A percentile compares a stretch with the other conserved stretches of the same genome.
Evolutionary conservation across 2,329 filamentous ascomycete genomes (phyloP).

Genomic region (Sphaerulina musiva): DNA sequence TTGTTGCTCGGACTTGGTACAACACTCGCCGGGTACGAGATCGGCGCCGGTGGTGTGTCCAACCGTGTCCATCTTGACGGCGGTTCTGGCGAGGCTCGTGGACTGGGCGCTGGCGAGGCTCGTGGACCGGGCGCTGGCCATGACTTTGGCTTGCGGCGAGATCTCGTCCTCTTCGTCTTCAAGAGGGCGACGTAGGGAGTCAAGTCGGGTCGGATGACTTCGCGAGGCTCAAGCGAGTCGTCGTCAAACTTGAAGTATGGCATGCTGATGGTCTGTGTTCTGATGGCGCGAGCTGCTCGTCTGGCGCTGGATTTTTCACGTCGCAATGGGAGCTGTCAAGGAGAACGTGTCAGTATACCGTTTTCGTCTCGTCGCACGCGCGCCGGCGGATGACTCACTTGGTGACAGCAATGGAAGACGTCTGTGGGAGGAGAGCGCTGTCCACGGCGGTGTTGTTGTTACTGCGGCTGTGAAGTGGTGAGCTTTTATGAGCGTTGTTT

Average conservation of each 20-base stretch:
- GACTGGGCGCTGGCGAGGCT: not conserved
- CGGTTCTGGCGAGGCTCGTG: not conserved
- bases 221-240: not conserved
- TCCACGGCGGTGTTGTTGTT: no score
- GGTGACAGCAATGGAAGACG: no score
- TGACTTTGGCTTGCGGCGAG: not conserved
- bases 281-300: not conserved
- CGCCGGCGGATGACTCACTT: no score
- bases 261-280: not conserved
- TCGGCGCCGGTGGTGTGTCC: not conserved
- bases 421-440: no score
- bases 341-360: no score
- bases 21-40: not conserved
- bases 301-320: no score
- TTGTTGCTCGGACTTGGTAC: constrained; percentile 2
- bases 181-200: not conserved
- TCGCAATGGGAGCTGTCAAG: no score
- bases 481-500: no score
- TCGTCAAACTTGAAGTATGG: constrained; percentile 3
- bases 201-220: not conserved
- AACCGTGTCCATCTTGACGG: not conserved
- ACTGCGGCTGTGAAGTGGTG: no score
- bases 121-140: not conserved
- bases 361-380: no score
- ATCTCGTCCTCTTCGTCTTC: not conserved